These are phyloP conservation scores for Pyrus communis DNA, from an alignment of 306 rosid genomes.

Conservation along the genomic window DNA sequence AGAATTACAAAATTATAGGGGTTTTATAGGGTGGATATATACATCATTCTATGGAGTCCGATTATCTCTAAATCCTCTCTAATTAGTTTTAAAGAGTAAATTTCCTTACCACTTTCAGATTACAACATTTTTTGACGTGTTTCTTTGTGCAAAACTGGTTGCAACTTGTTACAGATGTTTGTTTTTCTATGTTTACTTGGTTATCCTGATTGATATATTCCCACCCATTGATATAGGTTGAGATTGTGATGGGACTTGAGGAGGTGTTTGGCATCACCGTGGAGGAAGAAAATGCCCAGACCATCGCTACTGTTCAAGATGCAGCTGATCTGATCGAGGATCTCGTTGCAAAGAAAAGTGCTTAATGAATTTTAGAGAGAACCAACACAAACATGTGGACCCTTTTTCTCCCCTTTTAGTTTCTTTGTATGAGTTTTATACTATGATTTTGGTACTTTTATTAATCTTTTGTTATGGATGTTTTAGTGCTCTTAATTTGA, in stretches of 20 bases:
- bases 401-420: background rate
- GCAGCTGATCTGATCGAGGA: constrained; percentile 82
- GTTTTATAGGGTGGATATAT: background rate
- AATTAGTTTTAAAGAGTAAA: too few species aligned
- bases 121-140: too few species aligned
- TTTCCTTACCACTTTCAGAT: too few species aligned
- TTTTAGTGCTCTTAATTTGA: background rate
- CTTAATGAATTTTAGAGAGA: constrained; percentile 18
- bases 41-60: background rate
- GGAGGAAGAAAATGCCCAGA: constrained; percentile 87
- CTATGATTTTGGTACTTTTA: background rate
- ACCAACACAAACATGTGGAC: background rate
- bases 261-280: constrained; percentile 72
- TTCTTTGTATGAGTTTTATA: background rate
- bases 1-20: background rate
- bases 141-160: too few species aligned
- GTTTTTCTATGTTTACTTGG: constrained; percentile 4
- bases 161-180: background rate
- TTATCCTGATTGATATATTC: background rate
- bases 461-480: background rate
- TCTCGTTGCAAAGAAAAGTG: constrained; percentile 43
- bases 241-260: constrained; percentile 98
- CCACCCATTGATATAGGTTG: constrained; percentile 47
- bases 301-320: constrained; percentile 83
- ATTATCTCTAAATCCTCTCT: background rate